Base-by-base conservation (phyloP, 2,329 filamentous ascomycete genomes). In the Lachnellula cervina region DNA sequence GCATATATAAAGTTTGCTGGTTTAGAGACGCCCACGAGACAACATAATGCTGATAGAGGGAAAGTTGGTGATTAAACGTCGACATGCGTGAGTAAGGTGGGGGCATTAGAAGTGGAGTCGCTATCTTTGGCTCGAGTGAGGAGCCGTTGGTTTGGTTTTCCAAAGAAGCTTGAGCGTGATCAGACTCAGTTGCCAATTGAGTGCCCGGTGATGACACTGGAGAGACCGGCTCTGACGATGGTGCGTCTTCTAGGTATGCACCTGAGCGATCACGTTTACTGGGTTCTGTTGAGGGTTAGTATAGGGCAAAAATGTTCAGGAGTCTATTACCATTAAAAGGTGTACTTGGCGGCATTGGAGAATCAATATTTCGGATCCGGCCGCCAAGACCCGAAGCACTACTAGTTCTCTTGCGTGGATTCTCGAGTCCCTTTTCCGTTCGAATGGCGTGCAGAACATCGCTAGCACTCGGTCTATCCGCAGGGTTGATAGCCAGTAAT, bases 391-490 rank as follows among this genome's bases (percentile, higher is more conserved):
- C 63, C 4, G 58, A 54, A 28, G 50, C 62, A 51, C 60, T 66
- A n/a, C 60, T 60, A 56, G 64, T 62, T 46, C 63, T 62, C 6
- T 58, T 43, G 25, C 64, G 52, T n/a, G 62, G 62, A 48, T 60
- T 64, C n/a, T 69, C 67, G 8, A 69, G 59, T 6, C 64, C 66
- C 44, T 63, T 68, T 47, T 68, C 68, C 3, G 62, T 67, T n/a
- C 59, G 61, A 51, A 71, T 64, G 1, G 68, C 69, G 16, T 66
- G 63, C 0, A 97, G 72, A 1, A 99, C 93, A 55, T 97, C 92
- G 46, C 85, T 89, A 0, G 94, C 92, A 45, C 84, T 90, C 0
- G 94, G 94, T 6, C 94, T 80, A 54, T 91, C 83, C 1, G 77
- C 74, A 0, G 93, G 90, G 57, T 92, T 80, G 13, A 95, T 76